Evolutionary conservation across 2,329 filamentous ascomycete species (phyloP).

Genomic region (Teratosphaeriaceae sp.): DNA sequence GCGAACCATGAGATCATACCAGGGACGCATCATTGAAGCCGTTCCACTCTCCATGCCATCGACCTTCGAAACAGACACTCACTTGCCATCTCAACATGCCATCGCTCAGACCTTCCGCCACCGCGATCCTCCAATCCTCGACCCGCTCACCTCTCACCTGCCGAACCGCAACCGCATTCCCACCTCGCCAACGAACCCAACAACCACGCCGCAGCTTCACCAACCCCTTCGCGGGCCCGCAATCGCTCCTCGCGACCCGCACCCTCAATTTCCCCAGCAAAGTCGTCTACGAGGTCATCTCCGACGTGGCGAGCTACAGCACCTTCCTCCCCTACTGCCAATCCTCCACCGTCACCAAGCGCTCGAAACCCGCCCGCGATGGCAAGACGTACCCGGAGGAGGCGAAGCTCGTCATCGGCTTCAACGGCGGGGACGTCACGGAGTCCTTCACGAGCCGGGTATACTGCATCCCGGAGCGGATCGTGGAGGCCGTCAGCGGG

Average conservation of each 20-base stretch:
- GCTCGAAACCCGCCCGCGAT: conserved; percentile 48
- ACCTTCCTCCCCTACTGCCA: conserved; percentile 90
- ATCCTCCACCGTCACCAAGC: conserved; percentile 67
- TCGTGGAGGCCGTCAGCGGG: conserved; percentile 74
- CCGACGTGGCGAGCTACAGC: conserved; percentile 79
- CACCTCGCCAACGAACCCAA: conserved; percentile 6
- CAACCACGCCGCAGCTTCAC: conserved; percentile 35
- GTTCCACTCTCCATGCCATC: neutral
- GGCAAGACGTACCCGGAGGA: conserved; percentile 59
- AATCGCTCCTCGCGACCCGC: conserved; percentile 65
- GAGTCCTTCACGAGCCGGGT: conserved; percentile 78
- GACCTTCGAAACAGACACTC: too few species aligned
- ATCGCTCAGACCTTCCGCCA: conserved; percentile 19
- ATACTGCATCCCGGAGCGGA: conserved; percentile 63
- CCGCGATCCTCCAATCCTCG: conserved; percentile 14
- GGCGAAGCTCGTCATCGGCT: conserved; percentile 78
- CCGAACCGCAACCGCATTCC: conserved; percentile 10
- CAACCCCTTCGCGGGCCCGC: conserved; percentile 46
- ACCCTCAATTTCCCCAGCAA: conserved; percentile 66
- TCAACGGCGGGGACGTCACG: conserved; percentile 68
- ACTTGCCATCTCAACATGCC: conserved; percentile 18
- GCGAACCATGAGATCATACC: neutral
- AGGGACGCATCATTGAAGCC: neutral
- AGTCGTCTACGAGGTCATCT: conserved; percentile 75
- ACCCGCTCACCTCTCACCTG: conserved; percentile 4